Percentiles rank a stretch among this genome's conserved stretches.
Evolutionary conservation across 306 rosid genomes (phyloP).

Genomic region (Cucurbita moschata): DNA sequence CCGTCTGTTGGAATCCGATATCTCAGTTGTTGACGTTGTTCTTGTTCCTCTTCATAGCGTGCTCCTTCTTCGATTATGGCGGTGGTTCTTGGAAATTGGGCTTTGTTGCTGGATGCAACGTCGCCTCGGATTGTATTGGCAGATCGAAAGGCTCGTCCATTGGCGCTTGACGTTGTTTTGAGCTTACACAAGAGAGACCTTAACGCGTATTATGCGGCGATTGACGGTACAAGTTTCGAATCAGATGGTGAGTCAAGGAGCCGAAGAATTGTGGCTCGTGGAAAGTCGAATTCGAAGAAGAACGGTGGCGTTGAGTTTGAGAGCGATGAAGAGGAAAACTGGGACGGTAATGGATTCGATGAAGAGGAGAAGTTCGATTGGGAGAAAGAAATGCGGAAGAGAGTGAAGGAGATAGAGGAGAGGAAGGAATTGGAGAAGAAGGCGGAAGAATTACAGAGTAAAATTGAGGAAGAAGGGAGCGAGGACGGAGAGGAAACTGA

Average conservation of each 20-base stretch:
- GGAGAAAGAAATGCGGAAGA: constrained; percentile 67
- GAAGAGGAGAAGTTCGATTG: constrained; percentile 39
- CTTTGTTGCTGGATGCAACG: constrained; percentile 47
- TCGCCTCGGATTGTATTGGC: constrained; percentile 27
- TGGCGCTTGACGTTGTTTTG: constrained; percentile 36
- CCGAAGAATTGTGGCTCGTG: constrained; percentile 44
- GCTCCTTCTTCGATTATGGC: constrained; percentile 33
- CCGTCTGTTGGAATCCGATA: neutral
- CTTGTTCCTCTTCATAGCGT: neutral
- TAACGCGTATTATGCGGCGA: constrained; percentile 13
- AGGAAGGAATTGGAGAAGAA: constrained; percentile 73
- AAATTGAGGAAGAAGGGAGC: constrained; percentile 20
- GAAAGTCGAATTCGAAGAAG: constrained; percentile 40
- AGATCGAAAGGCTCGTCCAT: constrained; percentile 47
- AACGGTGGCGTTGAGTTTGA: constrained; percentile 74
- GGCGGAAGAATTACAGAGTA: constrained; percentile 76
- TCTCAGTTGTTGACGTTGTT: neutral
- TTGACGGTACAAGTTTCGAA: constrained; percentile 33
- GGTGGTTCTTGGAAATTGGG: constrained; percentile 50
- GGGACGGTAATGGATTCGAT: constrained; percentile 19
- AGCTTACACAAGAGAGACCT: constrained; percentile 45
- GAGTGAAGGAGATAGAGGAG: constrained; percentile 75
- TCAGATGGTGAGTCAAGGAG: constrained; percentile 51
- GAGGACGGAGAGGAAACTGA: constrained; percentile 48
- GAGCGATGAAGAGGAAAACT: constrained; percentile 54